These are phyloP conservation scores for Phytophthora fragariae DNA, from an alignment of 352 stramenopile species.

Conservation along the genomic window DNA sequence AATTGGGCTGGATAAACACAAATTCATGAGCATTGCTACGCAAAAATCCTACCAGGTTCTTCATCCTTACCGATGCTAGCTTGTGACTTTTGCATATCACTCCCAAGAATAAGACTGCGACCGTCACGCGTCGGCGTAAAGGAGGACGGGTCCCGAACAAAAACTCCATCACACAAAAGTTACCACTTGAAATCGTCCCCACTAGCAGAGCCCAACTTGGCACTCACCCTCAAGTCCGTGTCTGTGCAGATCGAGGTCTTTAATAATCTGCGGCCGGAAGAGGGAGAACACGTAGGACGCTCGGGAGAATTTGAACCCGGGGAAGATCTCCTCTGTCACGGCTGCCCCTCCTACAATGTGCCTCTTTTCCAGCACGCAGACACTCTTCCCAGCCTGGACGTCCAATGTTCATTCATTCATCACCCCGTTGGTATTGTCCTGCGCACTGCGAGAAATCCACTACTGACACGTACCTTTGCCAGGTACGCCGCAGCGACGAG, in stretches of 20 bases:
- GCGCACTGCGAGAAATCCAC: neutral
- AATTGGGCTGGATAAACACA: conserved; percentile 74
- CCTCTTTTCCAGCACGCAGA: conserved; percentile 90
- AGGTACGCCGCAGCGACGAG: conserved; percentile 91
- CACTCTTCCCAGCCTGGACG: conserved; percentile 74
- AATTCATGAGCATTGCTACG: neutral
- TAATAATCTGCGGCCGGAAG: conserved; percentile 91
- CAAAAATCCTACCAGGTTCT: neutral
- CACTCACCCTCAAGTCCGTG: conserved; percentile 77
- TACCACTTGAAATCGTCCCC: neutral
- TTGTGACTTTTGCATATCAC: conserved; percentile 80
- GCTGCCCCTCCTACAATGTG: conserved; percentile 89
- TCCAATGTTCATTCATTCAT: neutral
- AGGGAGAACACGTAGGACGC: conserved; percentile 93
- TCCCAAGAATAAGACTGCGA: conserved; percentile 80
- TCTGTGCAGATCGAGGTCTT: conserved; percentile 82
- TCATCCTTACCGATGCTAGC: conserved; percentile 63
- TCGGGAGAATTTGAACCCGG: conserved; percentile 91
- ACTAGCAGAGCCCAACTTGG: neutral
- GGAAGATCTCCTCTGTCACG: conserved; percentile 92
- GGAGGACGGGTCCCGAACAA: conserved; percentile 83
- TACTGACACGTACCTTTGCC: conserved; percentile 59
- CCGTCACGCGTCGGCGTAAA: conserved; percentile 89
- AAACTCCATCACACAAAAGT: conserved; percentile 48
- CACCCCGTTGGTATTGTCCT: neutral